Base-by-base conservation (phyloP, 805 yeast genomes). In the Crinitomyces ghanaensis region DNA sequence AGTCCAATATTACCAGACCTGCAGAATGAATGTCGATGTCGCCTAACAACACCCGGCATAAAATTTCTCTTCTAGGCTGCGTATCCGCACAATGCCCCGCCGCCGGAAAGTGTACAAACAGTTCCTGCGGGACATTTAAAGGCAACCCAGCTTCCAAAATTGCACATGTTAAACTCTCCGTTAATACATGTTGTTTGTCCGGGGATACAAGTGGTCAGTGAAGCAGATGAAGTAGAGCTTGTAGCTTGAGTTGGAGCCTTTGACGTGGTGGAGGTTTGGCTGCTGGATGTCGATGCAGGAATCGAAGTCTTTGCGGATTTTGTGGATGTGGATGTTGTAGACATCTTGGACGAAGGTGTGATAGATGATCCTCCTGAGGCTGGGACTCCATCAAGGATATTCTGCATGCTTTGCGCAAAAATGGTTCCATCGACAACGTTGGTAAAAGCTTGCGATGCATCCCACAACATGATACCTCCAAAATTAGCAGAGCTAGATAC, bases 401-500 rank as follows among this genome's bases (percentile, higher is more conserved):
- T 17, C 8, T 14, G 28, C 35, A 26, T 21, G 4, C 13, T 39
- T 28, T 9, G 51, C 14, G 11, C 66, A 40, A 65, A 70, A 8
- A 65, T 41, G 17, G 42, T 48, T 22, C 70, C 77, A 38, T 62
- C 61, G 23, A 63, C 61, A 34, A 65, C 61, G 42, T 70, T 65
- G 38, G 63, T 55, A 46, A 68, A 66, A 13, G 70, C 70, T 42
- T 72, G 72, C 6, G 77, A 63, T 11, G 84, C 81, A 45, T 84
- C 94, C 96, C 97, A 86, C 40, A 85, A 59, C 68, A 78, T 72
- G 49, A 86, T 70, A 21, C 85, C 80, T 15, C 78, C 78, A 44
- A 85, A 70, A 39, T 72, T 29, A 5, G 43, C 25, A 20, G 32
- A 34, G 22, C 31, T 18, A 6, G 38, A n/a, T 18, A 65, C 42